A percentile compares a stretch with the other conserved stretches of the same genome.
Conservation (phyloP, 495 filamentous ascomycete species). For the Penicillium desertorum region DNA sequence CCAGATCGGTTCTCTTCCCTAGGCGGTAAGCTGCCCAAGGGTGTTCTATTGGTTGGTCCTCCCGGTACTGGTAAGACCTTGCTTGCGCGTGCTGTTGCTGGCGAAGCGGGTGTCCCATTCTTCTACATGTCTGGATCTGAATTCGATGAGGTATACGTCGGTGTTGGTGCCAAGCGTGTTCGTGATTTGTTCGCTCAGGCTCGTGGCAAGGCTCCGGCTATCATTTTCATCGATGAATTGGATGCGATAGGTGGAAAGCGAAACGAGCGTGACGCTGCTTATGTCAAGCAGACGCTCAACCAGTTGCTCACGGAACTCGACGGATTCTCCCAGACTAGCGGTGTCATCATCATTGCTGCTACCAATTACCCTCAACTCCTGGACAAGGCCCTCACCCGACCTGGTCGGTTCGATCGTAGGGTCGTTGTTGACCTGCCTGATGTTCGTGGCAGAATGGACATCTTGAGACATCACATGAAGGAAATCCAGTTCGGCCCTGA, state of each 20-base stretch:
- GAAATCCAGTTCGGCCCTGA: conserved; percentile 74
- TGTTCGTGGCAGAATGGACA: conserved; percentile 89
- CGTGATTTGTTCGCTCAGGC: conserved; percentile 91
- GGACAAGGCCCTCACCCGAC: conserved; percentile 91
- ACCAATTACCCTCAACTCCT: conserved; percentile 94
- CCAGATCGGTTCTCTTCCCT: conserved; percentile 88
- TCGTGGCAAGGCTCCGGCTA: conserved; percentile 85
- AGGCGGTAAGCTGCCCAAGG: conserved; percentile 94
- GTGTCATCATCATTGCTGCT: conserved; percentile 91
- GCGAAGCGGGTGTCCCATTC: conserved; percentile 96
- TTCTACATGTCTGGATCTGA: conserved; percentile 99
- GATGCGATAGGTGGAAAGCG: conserved; percentile 95
- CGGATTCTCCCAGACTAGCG: conserved; percentile 89
- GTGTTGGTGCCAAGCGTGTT: conserved; percentile 96
- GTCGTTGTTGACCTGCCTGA: conserved; percentile 87
- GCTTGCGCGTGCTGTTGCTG: conserved; percentile 91
- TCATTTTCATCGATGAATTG: conserved; percentile 97
- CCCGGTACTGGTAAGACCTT: conserved; percentile 99
- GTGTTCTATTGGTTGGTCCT: conserved; percentile 91
- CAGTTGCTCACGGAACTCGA: conserved; percentile 98
- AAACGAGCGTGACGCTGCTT: conserved; percentile 90
- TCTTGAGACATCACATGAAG: conserved; percentile 88
- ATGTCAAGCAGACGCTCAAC: conserved; percentile 95
- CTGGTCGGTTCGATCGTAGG: conserved; percentile 92
- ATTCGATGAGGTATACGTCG: conserved; percentile 98